Percentiles rank a stretch among this genome's conserved stretches.
Conservation (phyloP, 2,329 filamentous ascomycete species). For the Exophiala alcalophila region DNA sequence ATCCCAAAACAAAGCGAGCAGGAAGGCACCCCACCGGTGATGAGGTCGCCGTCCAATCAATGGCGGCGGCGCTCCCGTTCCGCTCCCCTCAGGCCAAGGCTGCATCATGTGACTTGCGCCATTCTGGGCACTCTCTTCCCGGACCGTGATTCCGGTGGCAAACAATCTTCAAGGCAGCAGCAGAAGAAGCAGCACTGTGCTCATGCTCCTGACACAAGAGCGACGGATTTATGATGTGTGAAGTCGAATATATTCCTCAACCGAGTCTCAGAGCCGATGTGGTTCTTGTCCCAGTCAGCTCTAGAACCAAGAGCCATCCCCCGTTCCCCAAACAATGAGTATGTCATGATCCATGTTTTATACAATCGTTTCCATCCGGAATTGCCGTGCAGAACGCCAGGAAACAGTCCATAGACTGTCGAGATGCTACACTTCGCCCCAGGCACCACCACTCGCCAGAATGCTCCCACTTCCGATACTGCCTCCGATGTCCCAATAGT, state of each 20-base stretch:
- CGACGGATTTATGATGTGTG: too few species aligned
- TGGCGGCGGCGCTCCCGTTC: too few species aligned
- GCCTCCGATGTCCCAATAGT: slow-evolving; percentile 90
- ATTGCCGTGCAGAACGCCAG: slow-evolving; percentile 8
- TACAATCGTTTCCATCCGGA: slow-evolving; percentile 12
- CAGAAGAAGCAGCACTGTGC: too few species aligned
- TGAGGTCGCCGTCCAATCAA: not conserved
- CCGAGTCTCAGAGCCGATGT: slow-evolving; percentile 4
- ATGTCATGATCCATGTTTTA: slow-evolving; percentile 20
- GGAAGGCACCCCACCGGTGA: slow-evolving; percentile 4
- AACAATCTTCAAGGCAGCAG: not conserved
- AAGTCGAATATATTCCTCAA: slow-evolving; percentile 5
- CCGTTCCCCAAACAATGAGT: slow-evolving; percentile 5
- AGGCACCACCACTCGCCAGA: slow-evolving; percentile 67
- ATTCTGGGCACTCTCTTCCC: too few species aligned
- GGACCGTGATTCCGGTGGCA: too few species aligned
- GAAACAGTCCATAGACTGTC: not conserved
- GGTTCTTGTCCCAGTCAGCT: not conserved
- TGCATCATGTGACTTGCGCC: slow-evolving; percentile 9
- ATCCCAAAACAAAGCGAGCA: slow-evolving; percentile 4
- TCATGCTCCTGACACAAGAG: too few species aligned
- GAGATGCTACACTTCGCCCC: slow-evolving; percentile 65
- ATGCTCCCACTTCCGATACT: slow-evolving; percentile 71
- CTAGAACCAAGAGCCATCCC: not conserved
- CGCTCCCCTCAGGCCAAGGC: too few species aligned